A percentile compares a stretch with the other conserved stretches of the same genome.
These are phyloP conservation scores for Curvularia sp. DNA, from an alignment of 2,329 filamentous ascomycete genomes.

Conservation along the genomic window DNA sequence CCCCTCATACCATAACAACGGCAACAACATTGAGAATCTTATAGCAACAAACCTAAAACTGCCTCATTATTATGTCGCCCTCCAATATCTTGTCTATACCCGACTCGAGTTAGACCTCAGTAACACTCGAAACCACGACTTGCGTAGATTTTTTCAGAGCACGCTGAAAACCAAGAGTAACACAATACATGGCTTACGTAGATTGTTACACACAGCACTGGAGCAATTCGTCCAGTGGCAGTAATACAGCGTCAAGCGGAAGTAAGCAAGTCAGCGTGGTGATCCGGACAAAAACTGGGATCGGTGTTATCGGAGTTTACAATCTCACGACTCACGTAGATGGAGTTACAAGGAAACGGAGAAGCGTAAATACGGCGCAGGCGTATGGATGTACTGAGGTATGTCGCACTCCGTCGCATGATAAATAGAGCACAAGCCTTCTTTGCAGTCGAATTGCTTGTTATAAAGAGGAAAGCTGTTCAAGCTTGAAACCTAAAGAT, in stretches of 20 bases:
- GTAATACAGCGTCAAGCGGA: not conserved
- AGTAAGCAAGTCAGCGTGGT: not conserved
- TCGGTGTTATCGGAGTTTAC: not conserved
- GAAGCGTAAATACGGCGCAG: not conserved
- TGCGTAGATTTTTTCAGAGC: not conserved
- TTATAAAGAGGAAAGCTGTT: not conserved
- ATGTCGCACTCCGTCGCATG: not conserved
- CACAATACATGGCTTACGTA: not conserved
- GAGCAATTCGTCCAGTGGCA: not conserved
- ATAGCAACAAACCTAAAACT: not conserved
- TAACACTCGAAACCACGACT: not conserved
- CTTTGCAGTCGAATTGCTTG: not conserved
- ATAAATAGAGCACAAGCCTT: not conserved
- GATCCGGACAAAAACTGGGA: not conserved
- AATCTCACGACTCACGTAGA: not conserved
- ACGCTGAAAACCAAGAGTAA: not conserved
- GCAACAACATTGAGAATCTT: too few species aligned
- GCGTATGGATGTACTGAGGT: not conserved
- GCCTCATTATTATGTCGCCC: not conserved
- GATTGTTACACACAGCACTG: not conserved
- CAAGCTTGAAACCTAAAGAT: not conserved
- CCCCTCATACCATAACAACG: too few species aligned
- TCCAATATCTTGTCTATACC: too few species aligned
- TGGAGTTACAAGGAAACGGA: not conserved
- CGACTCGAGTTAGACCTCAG: not conserved